Base-by-base conservation (phyloP, 306 rosid genomes). In the Inga leiocalycina region DNA sequence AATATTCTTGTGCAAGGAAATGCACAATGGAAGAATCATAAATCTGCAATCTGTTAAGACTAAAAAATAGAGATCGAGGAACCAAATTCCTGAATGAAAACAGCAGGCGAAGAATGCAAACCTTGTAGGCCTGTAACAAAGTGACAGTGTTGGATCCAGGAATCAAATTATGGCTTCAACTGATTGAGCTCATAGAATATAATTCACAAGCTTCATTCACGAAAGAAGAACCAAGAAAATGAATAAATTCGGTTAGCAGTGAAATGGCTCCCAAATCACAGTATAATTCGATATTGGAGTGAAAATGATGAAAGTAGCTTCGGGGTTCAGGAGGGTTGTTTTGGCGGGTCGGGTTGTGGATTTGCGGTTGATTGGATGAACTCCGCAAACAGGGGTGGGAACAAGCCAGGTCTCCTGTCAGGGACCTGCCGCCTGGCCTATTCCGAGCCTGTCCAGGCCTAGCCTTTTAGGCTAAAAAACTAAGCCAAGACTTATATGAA, bases 151-250 rank as follows among this genome's bases (percentile, higher is more conserved):
- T 17, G 65, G 83, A 84, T 87, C 78, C 62, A 87, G 24, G 80
- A 81, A 79, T 85, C 91, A 88, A 78, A 88, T 77, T 83, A 82
- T 75, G 85, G 85, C 75, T 71, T 35, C 39, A 85, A 75, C 75
- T 75, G 32, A 76, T 69, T 37, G 86, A 88, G 86, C 81, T 82
- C 48, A 22, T 22, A 64, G 56, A 20, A 20, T 76, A 48, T 45
- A 71, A 62, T 79, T 44, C 78, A 39, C 12, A 34, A 79, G 77
- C 67, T 84, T 75, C 43, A 64, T 64, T 57, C 24, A 62, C 10
- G 74, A 81, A 19, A 65, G 7, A 83, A 83, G 66, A 71, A 75
- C 12, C 6, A 20, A 5, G 10, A 46, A 16, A 7, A 67, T 20
- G 20, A 19, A 52, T 52, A 32, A 54, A 45, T 37, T 54, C 4